These are phyloP conservation scores for Monosporascus sp. DNA, from an alignment of 2,329 filamentous ascomycete genomes.

Conservation along the genomic window DNA sequence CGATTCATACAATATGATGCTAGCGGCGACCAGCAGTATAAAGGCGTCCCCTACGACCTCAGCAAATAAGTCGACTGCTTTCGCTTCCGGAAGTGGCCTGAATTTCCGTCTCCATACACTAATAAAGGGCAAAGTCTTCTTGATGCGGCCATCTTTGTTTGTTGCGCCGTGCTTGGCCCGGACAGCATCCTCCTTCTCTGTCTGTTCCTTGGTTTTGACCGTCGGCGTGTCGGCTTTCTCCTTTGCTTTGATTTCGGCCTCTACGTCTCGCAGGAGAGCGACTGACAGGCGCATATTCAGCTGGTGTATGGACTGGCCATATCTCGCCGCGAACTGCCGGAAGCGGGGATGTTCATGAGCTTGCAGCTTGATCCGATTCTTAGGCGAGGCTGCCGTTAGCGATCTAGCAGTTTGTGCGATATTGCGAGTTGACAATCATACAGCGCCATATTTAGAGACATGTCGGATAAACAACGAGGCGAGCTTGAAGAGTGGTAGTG, in stretches of 20 bases:
- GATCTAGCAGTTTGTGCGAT: not conserved
- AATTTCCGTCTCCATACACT: constrained; percentile 61
- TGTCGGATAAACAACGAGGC: constrained; percentile 59
- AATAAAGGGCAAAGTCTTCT: constrained; percentile 28
- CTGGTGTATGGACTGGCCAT: constrained; percentile 61
- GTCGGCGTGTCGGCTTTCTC: constrained; percentile 60
- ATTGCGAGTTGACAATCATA: constrained; percentile 32
- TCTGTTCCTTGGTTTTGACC: constrained; percentile 59
- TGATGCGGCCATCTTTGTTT: constrained; percentile 23
- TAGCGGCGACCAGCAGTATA: constrained; percentile 54
- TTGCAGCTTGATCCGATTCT: constrained; percentile 63
- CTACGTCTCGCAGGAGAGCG: constrained; percentile 50
- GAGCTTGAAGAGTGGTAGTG: constrained; percentile 63
- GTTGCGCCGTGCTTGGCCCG: constrained; percentile 37
- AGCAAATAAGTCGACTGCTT: constrained; percentile 62
- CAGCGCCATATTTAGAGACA: constrained; percentile 64
- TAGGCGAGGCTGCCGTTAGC: not conserved
- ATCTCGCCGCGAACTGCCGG: constrained; percentile 53
- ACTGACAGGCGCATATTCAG: constrained; percentile 62
- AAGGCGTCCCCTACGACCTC: constrained; percentile 61
- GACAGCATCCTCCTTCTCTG: constrained; percentile 46
- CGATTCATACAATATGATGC: constrained; percentile 57
- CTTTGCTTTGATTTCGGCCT: constrained; percentile 53
- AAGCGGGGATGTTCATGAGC: constrained; percentile 61
- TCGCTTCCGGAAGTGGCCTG: constrained; percentile 55